These are phyloP conservation scores for Aspergillus costaricaensis DNA, from an alignment of 2,329 filamentous ascomycete genomes.

Conservation along the genomic window DNA sequence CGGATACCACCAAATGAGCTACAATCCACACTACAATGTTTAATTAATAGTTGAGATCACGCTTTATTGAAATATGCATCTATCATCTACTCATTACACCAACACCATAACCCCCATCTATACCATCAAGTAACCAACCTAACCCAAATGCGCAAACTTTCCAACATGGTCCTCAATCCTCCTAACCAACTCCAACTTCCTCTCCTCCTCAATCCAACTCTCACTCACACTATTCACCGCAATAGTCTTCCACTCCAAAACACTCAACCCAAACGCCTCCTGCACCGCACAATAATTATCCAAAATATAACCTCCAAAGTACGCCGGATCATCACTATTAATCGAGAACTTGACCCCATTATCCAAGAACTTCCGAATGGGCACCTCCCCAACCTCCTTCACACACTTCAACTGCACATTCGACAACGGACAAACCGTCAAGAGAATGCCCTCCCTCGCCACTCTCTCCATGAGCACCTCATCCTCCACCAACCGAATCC, in stretches of 20 bases:
- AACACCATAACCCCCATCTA: not conserved
- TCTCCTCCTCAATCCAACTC: conserved; percentile 67
- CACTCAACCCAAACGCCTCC: conserved; percentile 64
- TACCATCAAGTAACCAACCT: not conserved
- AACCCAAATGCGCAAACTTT: conserved; percentile 20
- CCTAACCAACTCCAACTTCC: conserved; percentile 61
- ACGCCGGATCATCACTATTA: conserved; percentile 74
- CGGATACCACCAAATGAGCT: not conserved
- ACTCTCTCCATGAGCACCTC: conserved; percentile 60
- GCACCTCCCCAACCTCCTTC: conserved; percentile 55
- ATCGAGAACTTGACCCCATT: conserved; percentile 68
- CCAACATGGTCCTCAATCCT: conserved; percentile 36
- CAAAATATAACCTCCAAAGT: conserved; percentile 74
- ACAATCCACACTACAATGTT: not conserved
- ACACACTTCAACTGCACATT: conserved; percentile 68
- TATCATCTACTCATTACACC: conserved; percentile 4
- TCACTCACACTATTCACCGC: conserved; percentile 63
- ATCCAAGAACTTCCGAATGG: conserved; percentile 65
- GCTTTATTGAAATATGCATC: not conserved
- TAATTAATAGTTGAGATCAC: too few species aligned
- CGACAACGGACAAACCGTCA: conserved; percentile 73
- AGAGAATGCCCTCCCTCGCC: conserved; percentile 58
- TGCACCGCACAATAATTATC: conserved; percentile 77
- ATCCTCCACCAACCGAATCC: conserved; percentile 66
- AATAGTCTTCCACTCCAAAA: conserved; percentile 68